These are phyloP conservation scores for Kalaharituber pfeilii DNA, from an alignment of 2,329 filamentous ascomycete species.

Conservation along the genomic window DNA sequence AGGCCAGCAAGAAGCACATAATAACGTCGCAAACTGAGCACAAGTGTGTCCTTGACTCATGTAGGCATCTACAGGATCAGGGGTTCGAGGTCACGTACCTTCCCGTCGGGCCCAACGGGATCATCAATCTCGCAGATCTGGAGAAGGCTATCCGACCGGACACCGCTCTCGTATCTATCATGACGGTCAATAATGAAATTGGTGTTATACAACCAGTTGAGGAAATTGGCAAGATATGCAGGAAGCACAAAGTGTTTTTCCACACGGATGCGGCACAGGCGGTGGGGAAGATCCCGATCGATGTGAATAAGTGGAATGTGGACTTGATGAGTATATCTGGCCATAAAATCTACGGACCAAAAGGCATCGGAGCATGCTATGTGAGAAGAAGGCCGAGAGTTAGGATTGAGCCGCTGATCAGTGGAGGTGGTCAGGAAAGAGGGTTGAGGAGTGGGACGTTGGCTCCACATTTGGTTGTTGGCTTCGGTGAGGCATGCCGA, in stretches of 20 bases:
- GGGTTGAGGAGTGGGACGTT: slow-evolving; percentile 87
- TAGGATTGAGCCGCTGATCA: slow-evolving; percentile 88
- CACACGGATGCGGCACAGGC: slow-evolving; percentile 94
- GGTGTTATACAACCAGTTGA: slow-evolving; percentile 94
- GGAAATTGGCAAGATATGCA: slow-evolving; percentile 82
- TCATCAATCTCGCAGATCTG: slow-evolving; percentile 67
- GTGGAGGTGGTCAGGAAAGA: slow-evolving; percentile 86
- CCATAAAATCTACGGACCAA: slow-evolving; percentile 97
- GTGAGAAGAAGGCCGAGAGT: slow-evolving; percentile 84
- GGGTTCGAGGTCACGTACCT: slow-evolving; percentile 96
- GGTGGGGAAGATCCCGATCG: slow-evolving; percentile 92
- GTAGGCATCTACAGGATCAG: slow-evolving; percentile 88
- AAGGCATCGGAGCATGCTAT: slow-evolving; percentile 92
- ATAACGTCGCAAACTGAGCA: slow-evolving; percentile 96
- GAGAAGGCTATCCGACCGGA: slow-evolving; percentile 81
- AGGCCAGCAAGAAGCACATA: slow-evolving; percentile 96
- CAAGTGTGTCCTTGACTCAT: slow-evolving; percentile 97
- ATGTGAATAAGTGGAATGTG: slow-evolving; percentile 95
- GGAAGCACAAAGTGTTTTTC: slow-evolving; percentile 89
- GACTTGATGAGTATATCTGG: slow-evolving; percentile 98
- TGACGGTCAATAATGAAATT: slow-evolving; percentile 99
- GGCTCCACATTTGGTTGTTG: slow-evolving; percentile 71
- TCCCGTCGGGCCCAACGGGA: slow-evolving; percentile 70
- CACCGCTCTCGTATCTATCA: slow-evolving; percentile 83
- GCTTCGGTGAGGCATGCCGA: slow-evolving; percentile 88